Conservation (phyloP, 129 eudicot species). For the Centella asiatica region DNA sequence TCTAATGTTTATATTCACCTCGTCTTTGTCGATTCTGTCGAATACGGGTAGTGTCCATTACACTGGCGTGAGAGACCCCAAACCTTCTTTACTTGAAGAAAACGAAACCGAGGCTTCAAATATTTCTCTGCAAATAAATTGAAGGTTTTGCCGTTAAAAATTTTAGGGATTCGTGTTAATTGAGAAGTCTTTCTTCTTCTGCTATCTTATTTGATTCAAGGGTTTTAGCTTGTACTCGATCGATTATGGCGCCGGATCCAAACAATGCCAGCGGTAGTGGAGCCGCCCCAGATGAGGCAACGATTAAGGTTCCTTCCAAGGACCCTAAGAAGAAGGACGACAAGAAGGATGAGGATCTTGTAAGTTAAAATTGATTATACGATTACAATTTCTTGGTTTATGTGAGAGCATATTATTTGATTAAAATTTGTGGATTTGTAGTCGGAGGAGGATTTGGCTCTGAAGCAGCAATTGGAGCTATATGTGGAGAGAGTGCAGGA, state of each 20-base stretch:
- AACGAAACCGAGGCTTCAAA: background rate
- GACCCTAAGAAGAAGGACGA: conserved; percentile 87
- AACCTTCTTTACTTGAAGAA: background rate
- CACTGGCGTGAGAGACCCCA: no score
- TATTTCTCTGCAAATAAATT: background rate
- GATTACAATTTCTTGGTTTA: no score
- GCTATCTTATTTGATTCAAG: conserved; percentile 13
- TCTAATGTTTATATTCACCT: no score
- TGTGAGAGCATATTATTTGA: no score
- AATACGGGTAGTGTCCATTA: no score
- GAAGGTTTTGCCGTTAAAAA: no score
- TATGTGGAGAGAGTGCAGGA: conserved; percentile 90
- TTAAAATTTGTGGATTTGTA: conserved; percentile 9
- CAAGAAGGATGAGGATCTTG: conserved; percentile 90
- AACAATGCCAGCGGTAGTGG: conserved; percentile 31
- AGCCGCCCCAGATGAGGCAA: conserved; percentile 37
- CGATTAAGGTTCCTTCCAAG: conserved; percentile 44
- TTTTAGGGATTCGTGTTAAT: background rate
- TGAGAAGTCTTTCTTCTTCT: background rate
- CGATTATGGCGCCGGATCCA: conserved; percentile 43
- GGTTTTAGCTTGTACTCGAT: conserved; percentile 12
- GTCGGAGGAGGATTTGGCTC: conserved; percentile 93
- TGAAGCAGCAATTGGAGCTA: conserved; percentile 86
- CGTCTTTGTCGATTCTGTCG: no score
- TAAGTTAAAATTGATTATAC: no score